Conservation (phyloP, 139 green algal genomes). For the Edaphochlamys debaryana region DNA sequence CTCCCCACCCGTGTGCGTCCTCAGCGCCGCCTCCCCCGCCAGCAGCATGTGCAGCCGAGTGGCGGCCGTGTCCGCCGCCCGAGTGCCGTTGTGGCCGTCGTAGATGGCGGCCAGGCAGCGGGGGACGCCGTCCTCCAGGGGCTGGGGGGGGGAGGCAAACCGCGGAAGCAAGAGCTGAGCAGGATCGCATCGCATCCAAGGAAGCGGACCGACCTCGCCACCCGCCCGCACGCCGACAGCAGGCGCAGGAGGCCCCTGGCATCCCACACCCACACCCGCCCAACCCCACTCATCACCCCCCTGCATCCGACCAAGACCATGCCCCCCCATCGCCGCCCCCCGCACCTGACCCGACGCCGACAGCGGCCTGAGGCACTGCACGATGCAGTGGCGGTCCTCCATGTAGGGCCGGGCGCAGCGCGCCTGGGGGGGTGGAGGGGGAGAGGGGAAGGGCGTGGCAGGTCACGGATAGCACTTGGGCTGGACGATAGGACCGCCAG, state of each 20-base stretch:
- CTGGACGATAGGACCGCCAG: not conserved
- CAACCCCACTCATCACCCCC: too few relatives aligned
- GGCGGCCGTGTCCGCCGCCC: conserved; percentile 68
- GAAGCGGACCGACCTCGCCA: too few relatives aligned
- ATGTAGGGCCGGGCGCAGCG: conserved; percentile 70
- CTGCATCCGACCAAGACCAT: too few relatives aligned
- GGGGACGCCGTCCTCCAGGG: conserved; percentile 55
- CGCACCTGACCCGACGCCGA: conserved; percentile 26
- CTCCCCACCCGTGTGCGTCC: conserved; percentile 35
- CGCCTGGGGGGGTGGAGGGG: not conserved
- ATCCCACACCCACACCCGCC: too few relatives aligned
- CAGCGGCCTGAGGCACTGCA: conserved; percentile 51
- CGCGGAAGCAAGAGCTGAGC: too few relatives aligned
- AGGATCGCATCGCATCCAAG: too few relatives aligned
- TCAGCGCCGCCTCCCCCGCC: conserved; percentile 60
- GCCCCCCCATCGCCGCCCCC: too few relatives aligned
- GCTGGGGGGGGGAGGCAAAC: too few relatives aligned
- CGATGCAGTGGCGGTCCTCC: conserved; percentile 71
- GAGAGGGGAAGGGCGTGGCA: too few relatives aligned
- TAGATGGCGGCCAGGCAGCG: conserved; percentile 74
- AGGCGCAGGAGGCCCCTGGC: too few relatives aligned
- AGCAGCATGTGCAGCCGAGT: conserved; percentile 68
- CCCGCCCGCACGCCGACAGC: too few relatives aligned
- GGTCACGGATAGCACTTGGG: not conserved
- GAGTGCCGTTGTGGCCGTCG: conserved; percentile 80